These are phyloP conservation scores for Halenospora varia DNA, from an alignment of 495 filamentous ascomycete species.

Conservation along the genomic window DNA sequence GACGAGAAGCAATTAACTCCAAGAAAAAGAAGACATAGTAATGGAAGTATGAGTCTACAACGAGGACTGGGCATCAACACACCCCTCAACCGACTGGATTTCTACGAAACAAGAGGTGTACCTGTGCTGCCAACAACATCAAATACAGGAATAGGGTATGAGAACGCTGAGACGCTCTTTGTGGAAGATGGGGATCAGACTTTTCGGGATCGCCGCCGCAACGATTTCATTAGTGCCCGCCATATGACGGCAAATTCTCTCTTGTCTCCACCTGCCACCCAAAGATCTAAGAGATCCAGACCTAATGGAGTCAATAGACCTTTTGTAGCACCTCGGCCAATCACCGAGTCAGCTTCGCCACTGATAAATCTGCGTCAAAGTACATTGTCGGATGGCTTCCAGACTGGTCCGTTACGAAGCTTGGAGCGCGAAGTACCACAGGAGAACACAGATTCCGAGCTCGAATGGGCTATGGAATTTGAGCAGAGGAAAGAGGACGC, in stretches of 20 bases:
- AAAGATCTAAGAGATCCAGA: not conserved
- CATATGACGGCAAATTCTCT: conserved; percentile 11
- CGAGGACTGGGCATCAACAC: not conserved
- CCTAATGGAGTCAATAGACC: conserved; percentile 24
- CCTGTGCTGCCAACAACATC: too few relatives aligned
- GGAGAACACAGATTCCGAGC: conserved; percentile 20
- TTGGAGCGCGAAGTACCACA: not conserved
- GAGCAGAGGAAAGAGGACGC: conserved; percentile 30
- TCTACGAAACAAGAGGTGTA: not conserved
- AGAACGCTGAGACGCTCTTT: conserved; percentile 8
- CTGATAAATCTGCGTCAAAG: conserved; percentile 11
- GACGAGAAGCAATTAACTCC: not conserved
- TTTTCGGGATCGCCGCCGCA: not conserved
- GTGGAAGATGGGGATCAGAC: not conserved
- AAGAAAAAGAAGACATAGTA: not conserved
- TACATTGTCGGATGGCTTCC: not conserved
- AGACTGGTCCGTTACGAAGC: not conserved
- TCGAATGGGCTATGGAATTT: conserved; percentile 32
- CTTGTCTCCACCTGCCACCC: conserved; percentile 4
- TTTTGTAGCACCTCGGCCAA: conserved; percentile 29
- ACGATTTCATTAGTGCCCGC: conserved; percentile 21
- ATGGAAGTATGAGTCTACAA: not conserved
- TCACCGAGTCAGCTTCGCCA: not conserved
- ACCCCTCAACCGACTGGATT: not conserved
- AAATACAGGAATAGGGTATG: too few relatives aligned